A percentile compares a stretch with the other conserved stretches of the same genome.
Evolutionary conservation across 1,284 basidiomycete species (phyloP).

Genomic region (Mycocalia duriaeana): DNA sequence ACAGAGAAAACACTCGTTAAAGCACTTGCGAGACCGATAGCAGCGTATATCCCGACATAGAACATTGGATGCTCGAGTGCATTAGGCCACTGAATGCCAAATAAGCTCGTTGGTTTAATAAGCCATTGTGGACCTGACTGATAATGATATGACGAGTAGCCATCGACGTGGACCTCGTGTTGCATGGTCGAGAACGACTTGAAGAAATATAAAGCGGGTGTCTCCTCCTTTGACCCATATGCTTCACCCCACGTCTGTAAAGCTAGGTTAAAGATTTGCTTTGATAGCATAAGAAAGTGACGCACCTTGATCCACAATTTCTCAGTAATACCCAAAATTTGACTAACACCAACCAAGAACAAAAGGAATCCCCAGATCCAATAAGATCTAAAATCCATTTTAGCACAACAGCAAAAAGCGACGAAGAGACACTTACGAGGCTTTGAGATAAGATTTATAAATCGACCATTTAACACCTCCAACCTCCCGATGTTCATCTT

Average conservation of each 20-base stretch:
- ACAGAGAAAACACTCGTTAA: constrained; percentile 41
- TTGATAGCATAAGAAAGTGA: no score
- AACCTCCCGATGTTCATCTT: constrained; percentile 60
- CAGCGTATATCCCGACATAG: constrained; percentile 59
- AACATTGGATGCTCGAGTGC: constrained; percentile 58
- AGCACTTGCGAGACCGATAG: constrained; percentile 45
- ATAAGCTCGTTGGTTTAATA: no score
- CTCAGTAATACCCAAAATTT: constrained; percentile 51
- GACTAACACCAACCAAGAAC: constrained; percentile 43
- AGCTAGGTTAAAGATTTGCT: no score
- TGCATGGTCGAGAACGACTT: constrained; percentile 28
- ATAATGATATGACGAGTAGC: no score
- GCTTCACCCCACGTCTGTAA: constrained; percentile 25
- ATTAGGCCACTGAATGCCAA: constrained; percentile 29
- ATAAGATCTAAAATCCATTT: constrained; percentile 42
- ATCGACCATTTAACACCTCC: constrained; percentile 71
- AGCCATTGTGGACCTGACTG: no score
- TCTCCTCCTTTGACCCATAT: constrained; percentile 29
- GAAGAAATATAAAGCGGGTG: constrained; percentile 23
- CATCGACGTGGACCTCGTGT: constrained; percentile 25
- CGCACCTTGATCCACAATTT: background rate
- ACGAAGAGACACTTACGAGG: constrained; percentile 32
- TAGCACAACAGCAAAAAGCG: background rate
- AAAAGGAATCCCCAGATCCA: constrained; percentile 55
- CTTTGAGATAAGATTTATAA: constrained; percentile 73